Base-by-base conservation (phyloP, 805 yeast species). In the Tetrapisispora taiwanensis region DNA sequence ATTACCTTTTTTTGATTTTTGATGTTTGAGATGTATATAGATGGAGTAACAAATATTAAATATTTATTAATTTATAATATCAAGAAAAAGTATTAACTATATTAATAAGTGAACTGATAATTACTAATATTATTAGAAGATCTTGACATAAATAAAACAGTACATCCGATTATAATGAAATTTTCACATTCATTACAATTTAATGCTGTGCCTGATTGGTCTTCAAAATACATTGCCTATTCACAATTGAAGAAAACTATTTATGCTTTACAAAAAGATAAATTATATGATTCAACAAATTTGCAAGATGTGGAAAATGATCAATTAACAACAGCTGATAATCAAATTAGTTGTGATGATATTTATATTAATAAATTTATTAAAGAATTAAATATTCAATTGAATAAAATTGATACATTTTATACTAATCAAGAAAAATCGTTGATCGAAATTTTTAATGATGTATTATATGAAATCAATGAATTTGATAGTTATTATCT, bases 191-290 rank as follows among this genome's bases (percentile, higher is more conserved):
- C 96, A 6, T 69, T 90, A 51, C 96, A 90, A 72, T 89, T 90
- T 67, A 90, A 90, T 64, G 95, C 97, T 20, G 97, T 92, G 4
- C 97, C 98, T 1, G 97, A 92, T 63, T 90, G 98, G 98, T 78
- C 95, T 12, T 80, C 95, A 24, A 79, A 84, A 60, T 90, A 90
- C 64, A 81, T 90, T 45, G 89, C 94, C 44, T 90, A 90, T 64
- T 84, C 95, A 1, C 80, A 84, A 32, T 70, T 92, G 47, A 90
- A 92, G 63, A 86, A 85, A 66, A 73, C 84, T 35, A 84, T 89
- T 26, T 90, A 89, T 62, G 71, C 79, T 15, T 70, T 90, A 39
- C 97, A 92, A 58, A 73, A 89, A 55, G 87, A 84, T 43, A 55
- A 62, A 47, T 48, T 63, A 35, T 63, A 63, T 39, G 30, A 45